Evolutionary conservation across 768 basidiomycete genomes (phyloP), one percentile per base, ranked within the genome.

Genomic region (Ramaria sp.): DNA sequence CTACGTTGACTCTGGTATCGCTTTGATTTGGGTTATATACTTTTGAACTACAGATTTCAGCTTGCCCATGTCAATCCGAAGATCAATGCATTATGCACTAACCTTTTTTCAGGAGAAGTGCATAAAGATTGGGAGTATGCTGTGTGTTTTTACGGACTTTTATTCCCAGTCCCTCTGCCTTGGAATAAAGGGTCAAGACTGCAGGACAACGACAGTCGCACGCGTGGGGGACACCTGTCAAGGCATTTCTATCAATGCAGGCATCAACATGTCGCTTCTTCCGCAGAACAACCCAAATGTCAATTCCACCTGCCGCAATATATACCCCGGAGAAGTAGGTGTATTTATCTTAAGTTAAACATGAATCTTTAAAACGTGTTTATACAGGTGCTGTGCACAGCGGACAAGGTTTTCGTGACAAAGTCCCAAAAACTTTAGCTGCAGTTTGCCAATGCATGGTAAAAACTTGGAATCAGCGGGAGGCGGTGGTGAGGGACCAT

Each of bases 211-310:
- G 17, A 72, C 79, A 63, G 72, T 75, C 42, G 74, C 81, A 37
- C 62, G 66, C 22, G 42, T 62, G 0, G 78, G 77, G n/a, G 77
- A 86, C 63, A 74, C 69, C 34, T 88, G 86, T 68, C 60, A 51
- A 0, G 53, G 49, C 22, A 75, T 87, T 54, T 67, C 75, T 2
- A 49, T 58, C 0, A 64, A 57, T 22, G 73, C 75, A 57, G 71
- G 70, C 30, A 77, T 83, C 58, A 63, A 74, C 50, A 59, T 72
- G 60, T 71, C 61, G 39, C 76, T 76, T 20, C 70, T 88, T 22
- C 65, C 73, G 59, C 63, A 71, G 31, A 86, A 87, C 72, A 88
- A 87, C 71, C 84, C 80, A 2, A 82, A 86, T 63, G 66, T 87
- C 57, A 69, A 82, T 66, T 55, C 60, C 7, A 62, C 34, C 7